These are phyloP conservation scores for Wickerhamiella azymoides DNA, from an alignment of 805 yeast genomes.

Conservation along the genomic window DNA sequence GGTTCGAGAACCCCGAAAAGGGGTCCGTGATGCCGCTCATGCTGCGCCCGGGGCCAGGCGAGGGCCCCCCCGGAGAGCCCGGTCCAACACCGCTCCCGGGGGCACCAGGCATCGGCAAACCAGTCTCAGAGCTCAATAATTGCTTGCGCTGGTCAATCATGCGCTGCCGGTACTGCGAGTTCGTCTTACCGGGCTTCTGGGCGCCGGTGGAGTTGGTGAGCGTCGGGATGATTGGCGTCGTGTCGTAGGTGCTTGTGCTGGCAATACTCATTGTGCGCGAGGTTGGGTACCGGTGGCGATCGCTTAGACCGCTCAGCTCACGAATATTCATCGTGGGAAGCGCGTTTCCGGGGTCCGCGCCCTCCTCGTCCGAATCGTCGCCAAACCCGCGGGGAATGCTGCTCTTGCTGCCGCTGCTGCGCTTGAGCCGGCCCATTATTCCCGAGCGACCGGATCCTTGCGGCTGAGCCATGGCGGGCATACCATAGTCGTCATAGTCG, in stretches of 20 bases:
- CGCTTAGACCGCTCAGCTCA: constrained; percentile 19
- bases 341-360: constrained; percentile 17
- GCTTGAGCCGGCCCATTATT: constrained; percentile 7
- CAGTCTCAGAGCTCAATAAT: constrained; percentile 15
- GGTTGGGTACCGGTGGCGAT: constrained; percentile 26
- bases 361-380: constrained; percentile 20
- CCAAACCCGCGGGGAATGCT: constrained; percentile 10
- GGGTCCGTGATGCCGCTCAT: constrained; percentile 7
- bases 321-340: constrained; percentile 17
- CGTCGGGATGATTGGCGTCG: constrained; percentile 27
- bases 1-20: constrained; percentile 4
- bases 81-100: constrained; percentile 3
- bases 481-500: constrained; percentile 19
- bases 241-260: constrained; percentile 21
- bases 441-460: constrained; percentile 5
- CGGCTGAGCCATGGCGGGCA: constrained; percentile 13
- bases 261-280: constrained; percentile 23
- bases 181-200: constrained; percentile 1
- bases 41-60: too few species aligned
- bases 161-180: constrained; percentile 20
- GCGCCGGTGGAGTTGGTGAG: constrained; percentile 14
- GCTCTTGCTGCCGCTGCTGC: constrained; percentile 9
- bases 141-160: constrained; percentile 20
- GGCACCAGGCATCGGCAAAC: constrained; percentile 15
- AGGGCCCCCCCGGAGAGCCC: background rate